Base-by-base conservation (phyloP, 2,329 filamentous ascomycete genomes). In the Colletotrichum navitas region DNA sequence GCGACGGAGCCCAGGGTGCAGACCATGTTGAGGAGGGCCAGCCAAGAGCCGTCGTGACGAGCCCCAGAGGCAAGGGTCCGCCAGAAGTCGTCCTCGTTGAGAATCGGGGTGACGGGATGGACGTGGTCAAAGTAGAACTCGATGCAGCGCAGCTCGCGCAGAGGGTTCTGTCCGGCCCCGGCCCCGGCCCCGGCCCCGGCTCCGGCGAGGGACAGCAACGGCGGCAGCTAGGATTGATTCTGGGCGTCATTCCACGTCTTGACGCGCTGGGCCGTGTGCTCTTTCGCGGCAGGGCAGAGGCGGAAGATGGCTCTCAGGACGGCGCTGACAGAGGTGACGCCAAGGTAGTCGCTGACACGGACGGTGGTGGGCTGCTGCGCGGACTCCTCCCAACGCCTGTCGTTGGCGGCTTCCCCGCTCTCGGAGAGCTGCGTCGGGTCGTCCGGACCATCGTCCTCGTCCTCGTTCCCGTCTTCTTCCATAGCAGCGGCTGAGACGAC, bases 301-400 rank as follows among this genome's bases (percentile, higher is more conserved):
- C 77, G 77, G 59, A 80, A 80, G 24, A 91, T 90, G 52, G 90
- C 88, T 74, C 89, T 85, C 41, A 91, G 82, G 7, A 87, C 88
- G 5, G 89, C 89, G 69, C 88, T 89, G 73, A 91, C 87, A 3
- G 89, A 91, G 0, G 89, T 90, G n/a, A 90, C 88, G 8, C 89
- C 89, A 6, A 91, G 82, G 74, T 91, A 91, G 74, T 79, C 78
- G 39, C 75, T 76, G n/a, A 77, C 76, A n/a, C 45, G 64, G 10
- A 77, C 68, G 18, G 73, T 72, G 8, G 68, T 52, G 0, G 74
- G 75, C 60, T 79, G 74, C 26, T 68, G 68, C 0, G 75, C 74
- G 3, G 75, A 74, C 47, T 80, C 78, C 21, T 79, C 75, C 78
- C 78, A 80, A 12, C 76, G 72, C 2, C 78, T 74, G 62, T 79